Percentiles rank a stretch among this genome's conserved stretches.
phyloP scores from a whole-genome alignment of 2,329 filamentous ascomycete species.

The Coniella vitis region DNA sequence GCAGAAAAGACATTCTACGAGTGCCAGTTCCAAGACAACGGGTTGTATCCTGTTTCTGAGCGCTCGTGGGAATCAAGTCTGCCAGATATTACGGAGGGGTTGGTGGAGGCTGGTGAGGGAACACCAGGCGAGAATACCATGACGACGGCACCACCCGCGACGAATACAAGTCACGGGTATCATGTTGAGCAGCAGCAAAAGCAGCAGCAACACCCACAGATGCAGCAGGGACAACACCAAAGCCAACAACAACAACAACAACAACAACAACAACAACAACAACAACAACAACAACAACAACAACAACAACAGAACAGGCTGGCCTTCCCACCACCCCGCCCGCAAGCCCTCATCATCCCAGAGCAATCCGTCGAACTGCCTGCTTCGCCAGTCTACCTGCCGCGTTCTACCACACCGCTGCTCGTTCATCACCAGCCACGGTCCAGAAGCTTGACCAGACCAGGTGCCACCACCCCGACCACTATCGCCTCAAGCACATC shows the following conservation, averaged over 20 bases:
- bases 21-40: not conserved
- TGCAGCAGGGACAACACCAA: too few relatives aligned
- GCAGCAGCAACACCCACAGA: conserved; percentile 1
- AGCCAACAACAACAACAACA: not conserved
- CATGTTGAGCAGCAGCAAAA: too few relatives aligned
- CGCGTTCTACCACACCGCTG: not conserved
- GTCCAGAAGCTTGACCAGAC: not conserved
- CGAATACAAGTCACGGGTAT: too few relatives aligned
- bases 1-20: conserved; percentile 9
- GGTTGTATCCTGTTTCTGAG: not conserved
- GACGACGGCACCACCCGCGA: not conserved
- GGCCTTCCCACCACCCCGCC: not conserved
- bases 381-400: not conserved
- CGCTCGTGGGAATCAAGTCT: conserved; percentile 11
- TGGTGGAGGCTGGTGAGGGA: not conserved
- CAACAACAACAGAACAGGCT: not conserved
- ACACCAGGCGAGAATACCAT: not conserved
- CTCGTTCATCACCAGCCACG: too few relatives aligned
- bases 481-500: conserved; percentile 16
- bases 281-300: not conserved
- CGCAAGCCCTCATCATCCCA: not conserved
- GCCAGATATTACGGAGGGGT: conserved; percentile 7
- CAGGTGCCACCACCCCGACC: conserved; percentile 3
- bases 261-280: not conserved
- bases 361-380: not conserved